Conservation (phyloP, 305 asterid genomes). For the Fraxinus ornus region DNA sequence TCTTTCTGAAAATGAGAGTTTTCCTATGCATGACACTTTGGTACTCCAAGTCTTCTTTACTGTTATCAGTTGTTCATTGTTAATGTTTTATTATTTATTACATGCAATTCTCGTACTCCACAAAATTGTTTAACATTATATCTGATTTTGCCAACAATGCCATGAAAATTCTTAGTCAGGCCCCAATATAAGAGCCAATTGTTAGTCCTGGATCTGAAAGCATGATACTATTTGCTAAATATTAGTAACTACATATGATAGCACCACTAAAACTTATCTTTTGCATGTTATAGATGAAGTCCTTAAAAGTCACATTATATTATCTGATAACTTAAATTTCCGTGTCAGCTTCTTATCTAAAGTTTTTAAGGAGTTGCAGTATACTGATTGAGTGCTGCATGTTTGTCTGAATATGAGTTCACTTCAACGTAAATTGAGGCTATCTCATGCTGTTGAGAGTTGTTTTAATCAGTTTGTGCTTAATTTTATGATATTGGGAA, state of each 20-base stretch:
- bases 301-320: not conserved
- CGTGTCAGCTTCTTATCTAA: not conserved
- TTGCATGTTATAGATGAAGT: not conserved
- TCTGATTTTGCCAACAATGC: not conserved
- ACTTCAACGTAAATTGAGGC: not conserved
- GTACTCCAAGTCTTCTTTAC: conserved; percentile 31
- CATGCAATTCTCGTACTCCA: not conserved
- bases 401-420: not conserved
- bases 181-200: not conserved
- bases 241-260: not conserved
- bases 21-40: conserved; percentile 33
- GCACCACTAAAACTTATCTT: not conserved
- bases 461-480: not conserved
- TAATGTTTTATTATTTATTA: not conserved
- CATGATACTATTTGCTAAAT: not conserved
- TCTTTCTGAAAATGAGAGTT: conserved; percentile 30
- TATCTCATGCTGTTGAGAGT: not conserved
- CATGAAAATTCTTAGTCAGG: not conserved
- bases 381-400: not conserved
- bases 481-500: not conserved
- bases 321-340: not conserved
- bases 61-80: not conserved
- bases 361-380: not conserved
- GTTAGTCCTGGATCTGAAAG: not conserved
- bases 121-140: not conserved